phyloP scores from a whole-genome alignment of 148 eudicot species.

The Persicaria tinctoria region DNA sequence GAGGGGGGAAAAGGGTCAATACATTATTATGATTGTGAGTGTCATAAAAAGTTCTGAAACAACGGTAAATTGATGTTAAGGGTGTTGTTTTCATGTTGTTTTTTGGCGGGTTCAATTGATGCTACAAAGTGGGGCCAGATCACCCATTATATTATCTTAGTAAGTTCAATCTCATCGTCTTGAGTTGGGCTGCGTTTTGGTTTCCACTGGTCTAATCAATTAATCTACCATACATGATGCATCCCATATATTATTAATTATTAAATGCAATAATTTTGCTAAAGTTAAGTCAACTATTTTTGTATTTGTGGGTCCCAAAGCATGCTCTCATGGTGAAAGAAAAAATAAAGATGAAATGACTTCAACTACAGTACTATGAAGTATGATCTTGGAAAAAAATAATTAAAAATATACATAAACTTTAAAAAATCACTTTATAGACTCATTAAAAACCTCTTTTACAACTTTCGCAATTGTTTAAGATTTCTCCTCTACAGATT shows the following conservation, averaged over 20 bases:
- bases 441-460: too few relatives aligned
- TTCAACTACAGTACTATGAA: too few relatives aligned
- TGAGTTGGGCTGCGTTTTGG: neutral
- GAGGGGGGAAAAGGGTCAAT: too few relatives aligned
- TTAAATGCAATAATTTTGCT: constrained; percentile 2
- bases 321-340: neutral
- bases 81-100: neutral
- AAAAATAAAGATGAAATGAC: too few relatives aligned
- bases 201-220: neutral
- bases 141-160: neutral
- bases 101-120: neutral
- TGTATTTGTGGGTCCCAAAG: neutral
- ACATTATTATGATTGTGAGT: too few relatives aligned
- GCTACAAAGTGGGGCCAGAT: neutral
- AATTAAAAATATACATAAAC: too few relatives aligned
- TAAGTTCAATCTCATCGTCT: neutral
- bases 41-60: too few relatives aligned
- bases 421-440: too few relatives aligned
- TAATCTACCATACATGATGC: neutral
- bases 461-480: too few relatives aligned
- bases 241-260: neutral
- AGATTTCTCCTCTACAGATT: too few relatives aligned
- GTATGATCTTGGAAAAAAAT: too few relatives aligned
- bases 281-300: neutral
- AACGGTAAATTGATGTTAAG: neutral